Conservation (phyloP, 768 basidiomycete genomes). For the Suillus paluster region DNA sequence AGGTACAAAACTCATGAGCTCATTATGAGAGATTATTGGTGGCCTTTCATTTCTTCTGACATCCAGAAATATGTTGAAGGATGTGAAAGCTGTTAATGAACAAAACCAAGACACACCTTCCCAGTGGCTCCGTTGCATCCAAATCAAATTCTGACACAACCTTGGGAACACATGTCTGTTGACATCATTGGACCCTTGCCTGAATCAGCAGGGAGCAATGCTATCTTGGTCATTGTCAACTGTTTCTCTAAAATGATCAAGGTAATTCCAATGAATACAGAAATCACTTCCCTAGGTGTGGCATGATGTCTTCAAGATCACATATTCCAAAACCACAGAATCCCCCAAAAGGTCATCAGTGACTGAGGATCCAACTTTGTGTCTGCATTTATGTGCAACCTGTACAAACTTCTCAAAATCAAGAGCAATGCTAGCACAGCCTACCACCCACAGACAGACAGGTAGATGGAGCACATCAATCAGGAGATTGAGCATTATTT, state of each 20-base stretch:
- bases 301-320: conserved; percentile 26
- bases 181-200: conserved; percentile 42
- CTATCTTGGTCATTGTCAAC: conserved; percentile 35
- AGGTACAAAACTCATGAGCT: conserved; percentile 15
- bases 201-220: conserved; percentile 30
- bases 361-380: conserved; percentile 16
- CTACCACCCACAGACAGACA: conserved; percentile 46
- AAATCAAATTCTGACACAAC: conserved; percentile 8
- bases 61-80: conserved; percentile 13
- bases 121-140: conserved; percentile 41
- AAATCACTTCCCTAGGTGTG: conserved; percentile 34
- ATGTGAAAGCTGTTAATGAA: conserved; percentile 15
- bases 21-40: conserved; percentile 20
- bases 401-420: conserved; percentile 37
- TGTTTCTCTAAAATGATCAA: conserved; percentile 42
- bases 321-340: conserved; percentile 8
- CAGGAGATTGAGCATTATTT: conserved; percentile 43
- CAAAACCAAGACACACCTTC: neutral
- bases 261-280: conserved; percentile 43
- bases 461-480: conserved; percentile 46
- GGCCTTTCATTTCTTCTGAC: conserved; percentile 15
- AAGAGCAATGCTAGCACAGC: conserved; percentile 41
- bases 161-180: conserved; percentile 37
- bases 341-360: conserved; percentile 12
- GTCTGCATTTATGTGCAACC: conserved; percentile 30